Base-by-base conservation (phyloP, 2,329 filamentous ascomycete species). In the Colletotrichum sp. region DNA sequence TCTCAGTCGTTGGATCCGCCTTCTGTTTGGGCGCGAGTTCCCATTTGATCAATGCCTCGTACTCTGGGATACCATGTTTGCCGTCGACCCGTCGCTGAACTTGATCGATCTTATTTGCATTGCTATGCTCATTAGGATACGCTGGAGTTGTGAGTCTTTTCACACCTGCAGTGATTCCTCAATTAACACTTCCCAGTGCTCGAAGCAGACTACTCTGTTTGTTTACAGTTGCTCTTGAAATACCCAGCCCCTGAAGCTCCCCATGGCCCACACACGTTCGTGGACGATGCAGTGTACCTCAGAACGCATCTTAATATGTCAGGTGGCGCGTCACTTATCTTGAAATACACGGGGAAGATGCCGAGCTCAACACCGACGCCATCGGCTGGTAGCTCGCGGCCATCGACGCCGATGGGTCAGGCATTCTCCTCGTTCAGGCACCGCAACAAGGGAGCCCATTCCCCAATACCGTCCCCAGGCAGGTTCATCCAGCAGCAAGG, bases 21-120 rank as follows among this genome's bases (percentile, higher is more conserved):
- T 99, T 1, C 86, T 99, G 0, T 98, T 98, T 81, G 96, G 96
- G 64, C 91, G 97, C 78, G 97, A 99, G 83, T 98, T 98, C 79
- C 92, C 95, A 0, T 97, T 98, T 76, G 92, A 96, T 69, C 92
- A 98, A 76, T 90, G 96, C 55, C 90, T 99, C 48, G 87, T 91
- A 26, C 90, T 99, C 71, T 99, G 97, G 97, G 97, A 99, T 85
- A 90, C 93, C 9, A 88, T 99, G 2, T 97, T 99, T 82, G 94
- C 96, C 3, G 92, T 97, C 80, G 96, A 98, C 79, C 90, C 96
- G 9, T 90, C 91, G 1, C 85, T 98, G 32, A 92, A 96, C 65
- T 87, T 98, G 36, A 92, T 98, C 78, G 95, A 98, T 81, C 89
- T 97, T 71, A 93, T 98, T n/a, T 98, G 96, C 79, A 92, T 98